phyloP scores from a whole-genome alignment of 1,284 basidiomycete genomes.

The Fomitopsis palustris region DNA sequence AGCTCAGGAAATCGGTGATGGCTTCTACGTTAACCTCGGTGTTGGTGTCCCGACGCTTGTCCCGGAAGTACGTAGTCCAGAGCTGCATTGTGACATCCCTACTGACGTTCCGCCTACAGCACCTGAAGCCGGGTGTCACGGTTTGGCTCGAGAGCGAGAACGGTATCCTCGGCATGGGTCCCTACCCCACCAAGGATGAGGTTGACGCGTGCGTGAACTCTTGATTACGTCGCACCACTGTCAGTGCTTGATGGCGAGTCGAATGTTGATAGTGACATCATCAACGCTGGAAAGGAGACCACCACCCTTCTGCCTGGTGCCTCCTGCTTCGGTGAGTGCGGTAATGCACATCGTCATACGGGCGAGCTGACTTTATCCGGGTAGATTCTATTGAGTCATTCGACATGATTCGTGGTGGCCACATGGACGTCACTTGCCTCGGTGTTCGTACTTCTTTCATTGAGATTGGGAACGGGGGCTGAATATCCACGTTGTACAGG shows the following conservation, averaged over 20 bases:
- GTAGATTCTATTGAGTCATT: conserved; percentile 86
- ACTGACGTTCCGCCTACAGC: conserved; percentile 31
- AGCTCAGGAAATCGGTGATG: conserved; percentile 86
- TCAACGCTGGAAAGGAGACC: conserved; percentile 96
- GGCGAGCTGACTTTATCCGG: conserved; percentile 5
- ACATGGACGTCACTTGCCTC: conserved; percentile 88
- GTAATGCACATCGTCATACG: not conserved
- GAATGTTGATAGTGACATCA: conserved; percentile 63
- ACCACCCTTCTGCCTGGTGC: conserved; percentile 88
- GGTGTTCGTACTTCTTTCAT: conserved; percentile 42
- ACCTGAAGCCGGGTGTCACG: conserved; percentile 68
- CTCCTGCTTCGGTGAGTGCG: conserved; percentile 72
- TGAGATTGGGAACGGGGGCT: not conserved
- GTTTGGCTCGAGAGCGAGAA: conserved; percentile 95
- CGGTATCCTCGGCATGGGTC: conserved; percentile 92
- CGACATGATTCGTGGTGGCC: conserved; percentile 93
- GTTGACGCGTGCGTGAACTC: conserved; percentile 76
- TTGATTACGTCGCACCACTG: not conserved
- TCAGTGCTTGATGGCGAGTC: not conserved
- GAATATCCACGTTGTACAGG: conserved; percentile 37
- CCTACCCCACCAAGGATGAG: conserved; percentile 83
- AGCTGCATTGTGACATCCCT: conserved; percentile 27
- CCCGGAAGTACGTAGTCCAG: conserved; percentile 36
- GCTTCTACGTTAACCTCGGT: conserved; percentile 70
- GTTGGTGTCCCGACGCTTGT: conserved; percentile 91